Percentiles rank a stretch among this genome's conserved stretches.
Evolutionary conservation across 2,329 filamentous ascomycete genomes (phyloP).

Genomic region (Metarhizium humberi): DNA sequence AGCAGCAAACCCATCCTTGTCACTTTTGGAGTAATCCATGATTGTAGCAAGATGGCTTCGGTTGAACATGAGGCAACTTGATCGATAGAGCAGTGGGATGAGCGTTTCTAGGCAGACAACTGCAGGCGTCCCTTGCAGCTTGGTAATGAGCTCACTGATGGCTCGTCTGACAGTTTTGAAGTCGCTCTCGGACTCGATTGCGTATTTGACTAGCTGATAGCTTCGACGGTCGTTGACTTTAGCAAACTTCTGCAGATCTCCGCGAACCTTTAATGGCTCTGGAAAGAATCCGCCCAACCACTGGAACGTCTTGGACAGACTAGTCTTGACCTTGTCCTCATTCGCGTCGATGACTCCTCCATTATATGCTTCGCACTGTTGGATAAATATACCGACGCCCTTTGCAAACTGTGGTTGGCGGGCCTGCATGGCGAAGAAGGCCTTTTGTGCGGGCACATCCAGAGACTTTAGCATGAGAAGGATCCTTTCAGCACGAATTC

Average conservation of each 20-base stretch:
- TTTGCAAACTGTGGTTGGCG: conserved; percentile 67
- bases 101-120: conserved; percentile 68
- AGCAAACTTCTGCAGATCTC: conserved; percentile 82
- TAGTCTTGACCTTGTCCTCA: conserved; percentile 57
- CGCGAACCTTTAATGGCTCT: conserved; percentile 60
- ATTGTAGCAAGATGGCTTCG: conserved; percentile 87
- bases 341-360: conserved; percentile 73
- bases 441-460: conserved; percentile 68
- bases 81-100: conserved; percentile 72
- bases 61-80: conserved; percentile 82
- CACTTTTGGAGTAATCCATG: conserved; percentile 76
- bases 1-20: conserved; percentile 67
- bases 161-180: conserved; percentile 86
- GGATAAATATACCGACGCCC: conserved; percentile 66
- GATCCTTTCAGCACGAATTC: conserved; percentile 74
- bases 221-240: conserved; percentile 82
- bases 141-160: conserved; percentile 80
- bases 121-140: conserved; percentile 59
- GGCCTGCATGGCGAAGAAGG: conserved; percentile 78
- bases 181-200: conserved; percentile 76
- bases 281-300: conserved; percentile 68
- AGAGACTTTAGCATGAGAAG: conserved; percentile 72
- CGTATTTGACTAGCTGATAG: conserved; percentile 82
- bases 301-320: conserved; percentile 63
- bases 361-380: conserved; percentile 82